Evolutionary conservation across 768 basidiomycete genomes (phyloP).

Genomic region (Ramaria rubella): DNA sequence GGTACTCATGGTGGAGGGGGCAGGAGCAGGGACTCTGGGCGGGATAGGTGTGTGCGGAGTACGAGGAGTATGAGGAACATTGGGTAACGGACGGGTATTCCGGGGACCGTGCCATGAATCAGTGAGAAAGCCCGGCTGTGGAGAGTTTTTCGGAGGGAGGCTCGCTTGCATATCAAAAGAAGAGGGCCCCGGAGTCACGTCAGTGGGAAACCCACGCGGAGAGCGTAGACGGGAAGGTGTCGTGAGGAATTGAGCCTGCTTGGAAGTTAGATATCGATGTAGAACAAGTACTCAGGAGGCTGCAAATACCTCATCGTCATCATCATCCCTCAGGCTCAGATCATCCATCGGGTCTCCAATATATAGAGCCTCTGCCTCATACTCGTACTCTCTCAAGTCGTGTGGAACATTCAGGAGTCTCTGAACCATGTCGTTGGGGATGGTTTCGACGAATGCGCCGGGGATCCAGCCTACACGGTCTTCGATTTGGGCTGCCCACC

Average conservation of each 20-base stretch:
- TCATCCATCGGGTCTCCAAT: conserved; percentile 32
- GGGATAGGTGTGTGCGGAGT: conserved; percentile 6
- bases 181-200: not conserved
- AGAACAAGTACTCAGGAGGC: not conserved
- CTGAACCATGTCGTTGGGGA: conserved; percentile 47
- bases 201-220: not conserved
- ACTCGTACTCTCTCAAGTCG: conserved; percentile 41
- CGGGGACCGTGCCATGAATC: not conserved
- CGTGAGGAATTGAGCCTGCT: not conserved
- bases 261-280: not conserved
- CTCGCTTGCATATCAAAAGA: not conserved
- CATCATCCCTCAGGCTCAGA: conserved; percentile 23
- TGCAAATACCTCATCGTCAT: not conserved
- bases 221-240: not conserved
- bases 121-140: not conserved
- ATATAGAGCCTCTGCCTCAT: conserved; percentile 37
- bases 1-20: not conserved
- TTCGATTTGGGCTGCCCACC: conserved; percentile 68
- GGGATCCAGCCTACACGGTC: conserved; percentile 71
- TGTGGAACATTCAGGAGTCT: conserved; percentile 38
- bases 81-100: not conserved
- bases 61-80: not conserved
- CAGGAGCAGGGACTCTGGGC: conserved; percentile 8
- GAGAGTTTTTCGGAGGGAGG: not conserved
- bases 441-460: conserved; percentile 54